Evolutionary conservation across 768 basidiomycete species (phyloP), one percentile per base, ranked within the genome.

Genomic region (Termitomyces sp.): DNA sequence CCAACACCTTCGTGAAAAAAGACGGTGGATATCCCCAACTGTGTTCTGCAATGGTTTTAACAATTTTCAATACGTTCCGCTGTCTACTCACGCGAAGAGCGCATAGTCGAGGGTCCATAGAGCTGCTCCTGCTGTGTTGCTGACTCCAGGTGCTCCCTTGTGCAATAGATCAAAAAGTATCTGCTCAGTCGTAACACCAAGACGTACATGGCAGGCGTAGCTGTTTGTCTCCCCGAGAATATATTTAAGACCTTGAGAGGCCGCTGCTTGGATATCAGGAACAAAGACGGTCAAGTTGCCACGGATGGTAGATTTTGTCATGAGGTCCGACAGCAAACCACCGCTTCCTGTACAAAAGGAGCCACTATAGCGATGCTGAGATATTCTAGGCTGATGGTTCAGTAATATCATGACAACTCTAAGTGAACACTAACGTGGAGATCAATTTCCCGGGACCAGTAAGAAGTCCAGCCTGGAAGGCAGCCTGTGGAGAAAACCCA

Each of bases 1-100:
- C 87, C 87, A 53, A 89, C 73, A 16, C 86, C 87, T 54, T 83
- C 75, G 63, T 89, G 86, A 74, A 86, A 86, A 70, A 79, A 83
- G 16, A 85, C 59, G 49, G 78, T 73, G 29, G 77, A 75, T 27
- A 85, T 79, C 4, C 82, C 82, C 10, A 84, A 42, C 29, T 65
- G 63, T 44, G 63, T 51, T 21, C 63, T 65, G 27, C 16, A 11
- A 19, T 17, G n/a, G 44, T 11, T 29, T 40, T 27, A 29, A 23
- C 34, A 5, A n/a, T 17, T 17, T 41, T 29, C 5, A 42, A 19
- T 35, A 14, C n/a, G 14, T 35, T 4, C 27, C 19, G 25, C 27
- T 44, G 41, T 60, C 59, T 1, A 49, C 57, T 10, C 44, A 71
- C 47, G 80, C 78, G 60, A 75, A 80, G 5, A 86, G 69, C 0